These are phyloP conservation scores for Borealophlyctis nickersoniae DNA, from an alignment of 192 early-diverging fungal species.

Conservation along the genomic window DNA sequence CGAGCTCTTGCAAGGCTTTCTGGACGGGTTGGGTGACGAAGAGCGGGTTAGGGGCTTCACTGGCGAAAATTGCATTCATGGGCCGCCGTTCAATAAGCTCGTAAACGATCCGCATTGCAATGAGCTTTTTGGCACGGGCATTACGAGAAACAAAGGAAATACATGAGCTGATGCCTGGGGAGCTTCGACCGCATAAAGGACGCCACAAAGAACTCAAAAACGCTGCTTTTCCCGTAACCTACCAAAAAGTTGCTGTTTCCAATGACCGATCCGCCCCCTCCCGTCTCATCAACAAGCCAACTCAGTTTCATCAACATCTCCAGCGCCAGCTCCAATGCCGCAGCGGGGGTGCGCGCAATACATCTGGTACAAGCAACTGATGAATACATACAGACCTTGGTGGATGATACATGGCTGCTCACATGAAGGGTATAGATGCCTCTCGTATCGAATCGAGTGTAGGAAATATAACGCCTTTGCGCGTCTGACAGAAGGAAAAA, in stretches of 20 bases:
- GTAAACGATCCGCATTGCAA: conserved; percentile 8
- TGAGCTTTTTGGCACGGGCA: no score
- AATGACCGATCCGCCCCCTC: not conserved
- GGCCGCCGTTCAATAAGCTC: conserved; percentile 1
- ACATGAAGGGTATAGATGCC: not conserved
- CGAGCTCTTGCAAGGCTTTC: conserved; percentile 8
- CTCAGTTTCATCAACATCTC: conserved; percentile 15
- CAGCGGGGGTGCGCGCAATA: not conserved
- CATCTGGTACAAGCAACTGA: no score
- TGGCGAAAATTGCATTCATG: no score
- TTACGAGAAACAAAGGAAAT: no score
- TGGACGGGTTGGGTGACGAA: not conserved
- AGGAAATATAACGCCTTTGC: not conserved
- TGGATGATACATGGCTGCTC: no score
- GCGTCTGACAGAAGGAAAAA: no score
- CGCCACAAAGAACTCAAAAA: not conserved
- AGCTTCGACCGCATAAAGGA: no score
- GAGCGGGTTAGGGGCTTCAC: no score
- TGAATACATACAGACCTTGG: no score
- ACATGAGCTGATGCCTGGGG: no score
- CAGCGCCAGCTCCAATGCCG: conserved; percentile 8
- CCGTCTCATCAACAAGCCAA: conserved; percentile 10
- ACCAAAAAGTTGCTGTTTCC: conserved; percentile 24
- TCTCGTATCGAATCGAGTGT: not conserved
- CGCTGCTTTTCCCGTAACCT: not conserved